Conservation (phyloP, 768 basidiomycete genomes). For the Podaxis rugospora region DNA sequence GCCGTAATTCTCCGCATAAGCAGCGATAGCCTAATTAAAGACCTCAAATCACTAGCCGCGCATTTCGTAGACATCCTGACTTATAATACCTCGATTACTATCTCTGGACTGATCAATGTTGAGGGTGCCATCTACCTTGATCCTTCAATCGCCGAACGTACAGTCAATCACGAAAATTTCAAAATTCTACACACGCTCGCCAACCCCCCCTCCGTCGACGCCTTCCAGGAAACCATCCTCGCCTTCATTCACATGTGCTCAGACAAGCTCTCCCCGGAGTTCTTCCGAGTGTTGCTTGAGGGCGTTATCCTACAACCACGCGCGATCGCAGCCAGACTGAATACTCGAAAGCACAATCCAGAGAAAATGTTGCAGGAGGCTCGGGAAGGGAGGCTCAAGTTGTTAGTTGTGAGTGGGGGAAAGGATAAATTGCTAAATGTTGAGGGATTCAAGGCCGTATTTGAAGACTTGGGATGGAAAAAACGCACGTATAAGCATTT, state of each 20-base stretch:
- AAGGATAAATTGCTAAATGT: constrained; percentile 21
- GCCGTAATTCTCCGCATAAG: neutral
- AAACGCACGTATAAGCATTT: constrained; percentile 18
- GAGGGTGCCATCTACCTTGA: constrained; percentile 24
- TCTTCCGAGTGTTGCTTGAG: constrained; percentile 19
- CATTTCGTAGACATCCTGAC: constrained; percentile 23
- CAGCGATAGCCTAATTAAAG: neutral
- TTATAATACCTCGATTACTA: constrained; percentile 20
- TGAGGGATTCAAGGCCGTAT: constrained; percentile 18
- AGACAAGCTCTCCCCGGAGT: constrained; percentile 12
- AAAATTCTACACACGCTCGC: constrained; percentile 14
- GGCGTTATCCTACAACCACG: constrained; percentile 23
- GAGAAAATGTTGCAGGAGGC: constrained; percentile 21
- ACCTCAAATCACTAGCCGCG: constrained; percentile 11
- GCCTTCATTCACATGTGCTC: constrained; percentile 17
- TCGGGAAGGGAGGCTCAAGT: constrained; percentile 18
- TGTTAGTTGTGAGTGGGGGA: constrained; percentile 23
- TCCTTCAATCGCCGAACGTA: constrained; percentile 13
- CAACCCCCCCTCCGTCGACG: constrained; percentile 19
- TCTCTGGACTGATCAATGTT: constrained; percentile 24
- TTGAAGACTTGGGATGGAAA: constrained; percentile 22
- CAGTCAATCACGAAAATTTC: constrained; percentile 17
- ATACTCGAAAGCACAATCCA: constrained; percentile 22
- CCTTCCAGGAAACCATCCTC: constrained; percentile 19
- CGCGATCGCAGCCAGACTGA: constrained; percentile 16